Percentiles rank a stretch among this genome's conserved stretches.
These are phyloP conservation scores for Suillus spraguei DNA, from an alignment of 768 basidiomycete species.

Conservation along the genomic window DNA sequence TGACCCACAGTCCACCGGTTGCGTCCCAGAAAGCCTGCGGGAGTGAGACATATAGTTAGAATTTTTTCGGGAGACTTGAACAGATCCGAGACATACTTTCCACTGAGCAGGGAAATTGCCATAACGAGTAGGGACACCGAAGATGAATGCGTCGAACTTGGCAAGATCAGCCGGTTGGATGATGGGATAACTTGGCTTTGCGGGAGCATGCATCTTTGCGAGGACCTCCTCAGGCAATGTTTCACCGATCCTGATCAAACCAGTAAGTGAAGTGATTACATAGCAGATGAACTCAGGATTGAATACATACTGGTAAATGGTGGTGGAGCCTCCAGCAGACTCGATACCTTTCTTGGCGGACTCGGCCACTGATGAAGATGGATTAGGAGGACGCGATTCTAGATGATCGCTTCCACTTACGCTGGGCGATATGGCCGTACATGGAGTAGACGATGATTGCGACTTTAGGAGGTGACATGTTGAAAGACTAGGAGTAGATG, in stretches of 20 bases:
- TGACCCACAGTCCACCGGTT: slow-evolving; percentile 67
- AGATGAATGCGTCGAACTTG: slow-evolving; percentile 69
- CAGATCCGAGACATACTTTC: slow-evolving; percentile 50
- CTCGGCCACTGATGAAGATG: slow-evolving; percentile 56
- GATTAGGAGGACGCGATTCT: slow-evolving; percentile 9
- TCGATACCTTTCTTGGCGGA: slow-evolving; percentile 48
- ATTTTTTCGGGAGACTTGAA: background rate
- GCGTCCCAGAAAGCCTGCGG: slow-evolving; percentile 71
- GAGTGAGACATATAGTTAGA: slow-evolving; percentile 11
- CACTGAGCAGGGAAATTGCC: slow-evolving; percentile 81
- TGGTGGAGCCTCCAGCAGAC: slow-evolving; percentile 49
- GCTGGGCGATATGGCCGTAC: slow-evolving; percentile 71
- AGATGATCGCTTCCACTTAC: slow-evolving; percentile 40
- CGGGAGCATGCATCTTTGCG: slow-evolving; percentile 65
- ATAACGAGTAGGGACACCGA: slow-evolving; percentile 81
- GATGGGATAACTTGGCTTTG: slow-evolving; percentile 74
- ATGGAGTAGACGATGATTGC: slow-evolving; percentile 76
- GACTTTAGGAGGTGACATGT: slow-evolving; percentile 54
- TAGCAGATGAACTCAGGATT: background rate
- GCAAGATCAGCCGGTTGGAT: slow-evolving; percentile 56
- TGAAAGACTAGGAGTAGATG: background rate
- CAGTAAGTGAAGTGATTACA: background rate
- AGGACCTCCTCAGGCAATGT: slow-evolving; percentile 75
- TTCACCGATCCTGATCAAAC: slow-evolving; percentile 62
- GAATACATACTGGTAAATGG: slow-evolving; percentile 55